Base-by-base conservation (phyloP, 2,329 filamentous ascomycete species). In the Epichloe brachyelytri region DNA sequence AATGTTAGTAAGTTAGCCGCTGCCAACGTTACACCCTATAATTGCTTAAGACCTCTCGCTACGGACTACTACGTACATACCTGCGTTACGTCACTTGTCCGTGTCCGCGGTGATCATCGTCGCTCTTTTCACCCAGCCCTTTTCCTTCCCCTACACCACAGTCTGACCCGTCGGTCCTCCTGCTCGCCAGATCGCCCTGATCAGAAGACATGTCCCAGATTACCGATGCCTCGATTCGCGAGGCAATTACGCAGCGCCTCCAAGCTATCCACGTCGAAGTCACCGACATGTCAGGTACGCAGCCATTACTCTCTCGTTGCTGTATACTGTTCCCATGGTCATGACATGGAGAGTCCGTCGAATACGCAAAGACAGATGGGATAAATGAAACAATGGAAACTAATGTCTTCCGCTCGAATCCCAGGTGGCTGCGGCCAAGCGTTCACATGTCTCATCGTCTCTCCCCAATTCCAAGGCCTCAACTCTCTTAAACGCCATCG, bases 271-370 rank as follows among this genome's bases (percentile, higher is more conserved):
- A 94, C 70, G 88, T 95, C 56, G 83, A 93, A 61, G 88, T 96
- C 59, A 85, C 87, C 57, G 91, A 97, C 70, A 82, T 95, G 75
- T 95, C 89, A 57, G 91, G 90, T 95, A 78, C 53, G 73, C 65
- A 30, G 19, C 48, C 44, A 22, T 43, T 39, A 3, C 43, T 33
- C 11, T 34, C 26, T 22, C 39, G 36, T n/a, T n/a, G 14, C 36
- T 11, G 14, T 38, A 30, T 30, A 1, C 30, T 30, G 4, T 30
- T 30, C 36, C 14, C 36, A n/a, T n/a, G 36, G 36, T 30, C 26
- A 30, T 30, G 26, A 30, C 26, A 30, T 0, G 30, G 8, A 30
- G 10, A 30, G 30, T 30, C 10, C 36, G 36, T n/a, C 12, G 36
- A 38, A 38, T n/a, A 15, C 5, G 17, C 19, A 34, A 11, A n/a